A percentile compares a stretch with the other conserved stretches of the same genome.
Evolutionary conservation across 129 eudicot genomes (phyloP).

Genomic region (Helianthus tuberosus): DNA sequence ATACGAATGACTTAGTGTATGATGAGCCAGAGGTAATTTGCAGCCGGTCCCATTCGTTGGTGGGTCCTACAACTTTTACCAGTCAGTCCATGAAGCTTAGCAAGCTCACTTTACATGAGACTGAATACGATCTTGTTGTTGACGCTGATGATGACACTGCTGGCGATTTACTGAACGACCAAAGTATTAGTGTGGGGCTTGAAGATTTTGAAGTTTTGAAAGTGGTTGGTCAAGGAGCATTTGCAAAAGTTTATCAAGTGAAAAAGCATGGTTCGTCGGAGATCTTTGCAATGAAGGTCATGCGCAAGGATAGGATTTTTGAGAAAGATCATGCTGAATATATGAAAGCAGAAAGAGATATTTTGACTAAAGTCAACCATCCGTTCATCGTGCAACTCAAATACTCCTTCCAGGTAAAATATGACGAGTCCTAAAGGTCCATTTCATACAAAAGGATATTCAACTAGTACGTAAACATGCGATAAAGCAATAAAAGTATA

Average conservation of each 20-base stretch:
- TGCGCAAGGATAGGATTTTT: slow-evolving; percentile 84
- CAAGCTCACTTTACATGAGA: slow-evolving; percentile 53
- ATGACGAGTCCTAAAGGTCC: not conserved
- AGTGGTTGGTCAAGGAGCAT: slow-evolving; percentile 82
- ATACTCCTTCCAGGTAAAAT: slow-evolving; percentile 81
- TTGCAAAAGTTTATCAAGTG: slow-evolving; percentile 84
- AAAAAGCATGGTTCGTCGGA: slow-evolving; percentile 61
- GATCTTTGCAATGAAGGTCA: slow-evolving; percentile 86
- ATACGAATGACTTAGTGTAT: slow-evolving; percentile 39
- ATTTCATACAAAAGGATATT: not conserved
- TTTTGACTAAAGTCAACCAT: slow-evolving; percentile 80
- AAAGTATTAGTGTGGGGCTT: slow-evolving; percentile 34
- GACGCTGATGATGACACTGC: slow-evolving; percentile 12
- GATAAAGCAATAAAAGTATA: not conserved
- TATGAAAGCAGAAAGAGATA: slow-evolving; percentile 88
- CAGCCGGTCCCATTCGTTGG: slow-evolving; percentile 67
- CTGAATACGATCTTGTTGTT: slow-evolving; percentile 36
- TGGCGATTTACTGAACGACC: slow-evolving; percentile 14
- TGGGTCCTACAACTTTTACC: slow-evolving; percentile 55
- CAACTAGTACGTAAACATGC: not conserved
- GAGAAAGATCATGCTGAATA: slow-evolving; percentile 88
- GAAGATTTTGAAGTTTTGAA: slow-evolving; percentile 51
- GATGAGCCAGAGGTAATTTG: slow-evolving; percentile 59
- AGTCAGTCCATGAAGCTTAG: slow-evolving; percentile 44
- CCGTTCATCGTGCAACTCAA: slow-evolving; percentile 84